Conservation (phyloP, 1,139 yeast genomes). For the Zygoascus meyerae region DNA sequence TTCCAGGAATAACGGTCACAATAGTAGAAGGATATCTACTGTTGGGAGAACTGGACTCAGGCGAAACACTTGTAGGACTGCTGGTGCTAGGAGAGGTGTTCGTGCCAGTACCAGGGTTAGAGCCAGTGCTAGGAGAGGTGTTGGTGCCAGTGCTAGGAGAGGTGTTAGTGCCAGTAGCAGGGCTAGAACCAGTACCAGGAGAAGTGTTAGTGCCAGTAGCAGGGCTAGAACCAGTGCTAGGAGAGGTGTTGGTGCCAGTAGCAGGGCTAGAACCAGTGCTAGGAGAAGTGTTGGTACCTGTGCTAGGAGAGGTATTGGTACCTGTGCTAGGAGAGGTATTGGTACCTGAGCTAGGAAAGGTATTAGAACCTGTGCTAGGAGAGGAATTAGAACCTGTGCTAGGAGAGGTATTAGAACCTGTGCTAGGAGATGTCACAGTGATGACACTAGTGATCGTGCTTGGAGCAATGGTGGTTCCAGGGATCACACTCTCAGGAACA, state of each 20-base stretch:
- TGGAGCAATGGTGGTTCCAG: slow-evolving; percentile 19
- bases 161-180: slow-evolving; percentile 18
- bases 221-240: slow-evolving; percentile 14
- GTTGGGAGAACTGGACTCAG: slow-evolving; percentile 2
- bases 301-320: slow-evolving; percentile 13
- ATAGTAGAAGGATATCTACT: not conserved
- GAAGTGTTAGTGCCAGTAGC: slow-evolving; percentile 15
- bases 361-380: too few species aligned
- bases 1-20: slow-evolving; percentile 10
- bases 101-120: slow-evolving; percentile 19
- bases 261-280: too few species aligned
- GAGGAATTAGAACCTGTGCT: too few species aligned
- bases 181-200: slow-evolving; percentile 1
- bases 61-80: not conserved
- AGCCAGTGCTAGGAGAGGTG: slow-evolving; percentile 9
- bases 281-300: too few species aligned
- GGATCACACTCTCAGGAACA: slow-evolving; percentile 15
- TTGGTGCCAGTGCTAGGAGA: slow-evolving; percentile 14
- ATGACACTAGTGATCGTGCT: slow-evolving; percentile 13
- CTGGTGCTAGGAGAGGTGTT: slow-evolving; percentile 17
- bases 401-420: too few species aligned
- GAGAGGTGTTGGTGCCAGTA: slow-evolving; percentile 16
- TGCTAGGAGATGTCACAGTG: too few species aligned
- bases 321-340: slow-evolving; percentile 9
- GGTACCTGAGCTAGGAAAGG: slow-evolving; percentile 12